Conservation (phyloP, 768 basidiomycete species). For the Pulveroboletus frians region DNA sequence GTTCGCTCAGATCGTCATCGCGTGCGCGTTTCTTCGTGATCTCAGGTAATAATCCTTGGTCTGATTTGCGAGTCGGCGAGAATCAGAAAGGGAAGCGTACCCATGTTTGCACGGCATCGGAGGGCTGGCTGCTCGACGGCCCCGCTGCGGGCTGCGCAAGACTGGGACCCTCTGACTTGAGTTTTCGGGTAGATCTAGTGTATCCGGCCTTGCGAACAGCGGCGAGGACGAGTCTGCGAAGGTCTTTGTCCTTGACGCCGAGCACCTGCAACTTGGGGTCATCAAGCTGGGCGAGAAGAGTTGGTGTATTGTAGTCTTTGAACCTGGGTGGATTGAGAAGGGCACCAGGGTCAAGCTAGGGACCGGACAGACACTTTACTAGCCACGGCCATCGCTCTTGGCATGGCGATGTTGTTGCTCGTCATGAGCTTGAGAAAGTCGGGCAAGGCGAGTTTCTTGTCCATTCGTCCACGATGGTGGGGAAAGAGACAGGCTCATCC, state of each 20-base stretch:
- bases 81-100: constrained; percentile 21
- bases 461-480: constrained; percentile 1
- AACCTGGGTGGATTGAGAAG: constrained; percentile 45
- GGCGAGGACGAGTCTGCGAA: constrained; percentile 52
- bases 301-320: constrained; percentile 61
- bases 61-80: not conserved
- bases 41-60: constrained; percentile 21
- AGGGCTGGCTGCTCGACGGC: constrained; percentile 9
- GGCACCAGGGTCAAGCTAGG: not conserved
- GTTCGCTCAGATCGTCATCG: constrained; percentile 47
- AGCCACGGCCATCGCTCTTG: constrained; percentile 65
- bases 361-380: constrained; percentile 54
- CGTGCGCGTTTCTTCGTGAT: constrained; percentile 47
- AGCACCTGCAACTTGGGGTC: constrained; percentile 52
- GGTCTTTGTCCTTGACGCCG: constrained; percentile 61
- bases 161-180: constrained; percentile 12
- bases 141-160: not conserved
- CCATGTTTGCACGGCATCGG: constrained; percentile 26
- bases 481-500: not conserved
- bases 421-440: constrained; percentile 65
- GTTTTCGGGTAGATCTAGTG: constrained; percentile 20
- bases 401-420: constrained; percentile 48
- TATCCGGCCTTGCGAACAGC: constrained; percentile 66
- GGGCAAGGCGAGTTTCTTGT: constrained; percentile 54
- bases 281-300: constrained; percentile 51